Base-by-base conservation (phyloP, 129 eudicot species). In the Logfia minima region DNA sequence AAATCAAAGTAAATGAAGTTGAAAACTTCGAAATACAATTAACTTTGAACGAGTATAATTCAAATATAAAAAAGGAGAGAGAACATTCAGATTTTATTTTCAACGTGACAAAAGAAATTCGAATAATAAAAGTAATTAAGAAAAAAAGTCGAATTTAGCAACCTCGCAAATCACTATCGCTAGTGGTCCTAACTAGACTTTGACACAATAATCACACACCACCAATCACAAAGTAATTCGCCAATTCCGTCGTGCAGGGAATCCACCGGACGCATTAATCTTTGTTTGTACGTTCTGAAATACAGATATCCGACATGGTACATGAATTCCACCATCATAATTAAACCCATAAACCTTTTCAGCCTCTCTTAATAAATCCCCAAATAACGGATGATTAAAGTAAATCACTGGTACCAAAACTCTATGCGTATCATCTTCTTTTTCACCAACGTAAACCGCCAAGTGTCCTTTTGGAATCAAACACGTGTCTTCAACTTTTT, bases 301-400 rank as follows among this genome's bases (percentile, higher is more conserved):
- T 13, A 89, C 89, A 61, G 97, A 94, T 76, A 77, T 82, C 80
- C 81, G 87, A 77, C 98, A 94, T 0, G 98, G 98, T 58, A 94
- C 88, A 65, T 88, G 96, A 68, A 94, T 91, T 60, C 92, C 91
- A 59, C 96, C 97, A 31, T 83, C 80, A 22, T 94, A 87, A 83
- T 94, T 32, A 73, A 78, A 87, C 89, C 97, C 97, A 68, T 89
- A 86, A 60, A 88, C 85, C 75, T 79, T 83, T 88, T 94, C 98
- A 16, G 98, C 84, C 72, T 91, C 93, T 26, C 81, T 84, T 84
- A 94, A 78, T 81, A 94, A 70, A 60, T 82, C 87, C 53, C 55
- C 89, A 79, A 94, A 94, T 56, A 89, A 39, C 0, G 98, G 98
- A 62, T 91, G 98, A 74, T 91, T 91, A 10, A 91, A 83, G 56